Conservation (phyloP, 306 rosid genomes). For the Sophora flavescens region DNA sequence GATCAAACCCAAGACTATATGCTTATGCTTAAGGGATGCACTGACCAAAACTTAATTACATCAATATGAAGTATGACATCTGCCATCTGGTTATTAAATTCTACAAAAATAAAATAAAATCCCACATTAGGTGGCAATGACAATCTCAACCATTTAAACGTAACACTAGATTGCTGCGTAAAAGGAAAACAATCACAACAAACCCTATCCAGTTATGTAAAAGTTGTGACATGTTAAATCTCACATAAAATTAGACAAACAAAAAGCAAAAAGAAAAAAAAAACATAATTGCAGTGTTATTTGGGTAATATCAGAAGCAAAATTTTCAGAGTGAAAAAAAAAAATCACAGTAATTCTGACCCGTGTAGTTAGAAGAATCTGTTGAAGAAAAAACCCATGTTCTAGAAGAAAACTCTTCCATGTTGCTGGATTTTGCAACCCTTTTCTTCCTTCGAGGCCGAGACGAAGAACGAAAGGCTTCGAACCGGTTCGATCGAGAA, state of each 20-base stretch:
- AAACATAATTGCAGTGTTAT: background rate
- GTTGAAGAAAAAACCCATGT: slow-evolving; percentile 69
- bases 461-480: slow-evolving; percentile 42
- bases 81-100: too few species aligned
- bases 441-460: slow-evolving; percentile 41
- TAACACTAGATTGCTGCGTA: slow-evolving; percentile 23
- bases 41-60: background rate
- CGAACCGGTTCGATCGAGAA: slow-evolving; percentile 42
- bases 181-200: background rate
- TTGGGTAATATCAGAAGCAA: slow-evolving; percentile 21
- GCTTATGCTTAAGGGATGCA: too few species aligned
- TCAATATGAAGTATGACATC: too few species aligned
- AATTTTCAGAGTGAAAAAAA: slow-evolving; percentile 20
- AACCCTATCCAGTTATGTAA: background rate
- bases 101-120: too few species aligned
- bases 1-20: too few species aligned
- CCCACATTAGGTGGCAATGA: background rate
- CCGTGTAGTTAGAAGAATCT: slow-evolving; percentile 55
- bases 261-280: background rate
- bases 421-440: slow-evolving; percentile 28
- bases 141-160: slow-evolving; percentile 4
- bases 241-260: background rate
- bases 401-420: slow-evolving; percentile 49
- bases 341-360: slow-evolving; percentile 48
- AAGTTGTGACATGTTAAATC: background rate